phyloP scores from a whole-genome alignment of 768 basidiomycete genomes.

The Lanmaoa rubissima region DNA sequence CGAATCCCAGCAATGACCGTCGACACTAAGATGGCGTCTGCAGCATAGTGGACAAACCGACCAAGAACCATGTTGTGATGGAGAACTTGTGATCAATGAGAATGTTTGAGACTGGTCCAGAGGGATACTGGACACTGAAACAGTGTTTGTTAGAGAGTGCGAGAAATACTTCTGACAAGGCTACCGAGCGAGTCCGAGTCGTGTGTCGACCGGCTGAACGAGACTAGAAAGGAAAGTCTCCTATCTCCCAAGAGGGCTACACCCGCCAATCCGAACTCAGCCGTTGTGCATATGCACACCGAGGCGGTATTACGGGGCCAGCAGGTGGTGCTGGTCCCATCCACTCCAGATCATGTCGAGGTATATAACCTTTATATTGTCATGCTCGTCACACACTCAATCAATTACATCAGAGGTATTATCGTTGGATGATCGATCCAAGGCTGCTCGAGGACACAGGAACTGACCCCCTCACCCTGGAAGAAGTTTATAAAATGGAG shows the following conservation, averaged over 20 bases:
- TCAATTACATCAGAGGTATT: conserved; percentile 57
- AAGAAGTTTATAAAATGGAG: conserved; percentile 90
- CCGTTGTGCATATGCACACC: conserved; percentile 15
- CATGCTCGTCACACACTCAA: background rate
- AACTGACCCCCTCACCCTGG: conserved; percentile 76
- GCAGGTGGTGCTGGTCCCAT: conserved; percentile 78
- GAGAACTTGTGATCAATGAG: background rate
- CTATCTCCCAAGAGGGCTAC: background rate
- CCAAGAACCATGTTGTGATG: conserved; percentile 53
- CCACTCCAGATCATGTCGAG: conserved; percentile 55
- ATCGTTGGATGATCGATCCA: conserved; percentile 83
- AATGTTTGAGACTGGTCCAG: conserved; percentile 2
- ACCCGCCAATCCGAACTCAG: background rate
- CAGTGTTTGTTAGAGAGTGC: background rate
- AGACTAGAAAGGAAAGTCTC: conserved; percentile 19
- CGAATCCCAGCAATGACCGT: conserved; percentile 90
- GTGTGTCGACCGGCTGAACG: background rate
- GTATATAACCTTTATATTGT: background rate
- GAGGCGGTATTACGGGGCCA: conserved; percentile 56
- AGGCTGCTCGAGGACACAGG: conserved; percentile 76
- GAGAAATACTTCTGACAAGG: background rate
- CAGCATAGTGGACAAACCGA: conserved; percentile 74
- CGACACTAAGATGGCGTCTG: conserved; percentile 83
- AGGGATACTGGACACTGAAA: background rate
- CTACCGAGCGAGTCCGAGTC: background rate